Percentiles rank a stretch among this genome's conserved stretches.
Conservation (phyloP, 768 basidiomycete genomes). For the Leccinum disarticulatum region DNA sequence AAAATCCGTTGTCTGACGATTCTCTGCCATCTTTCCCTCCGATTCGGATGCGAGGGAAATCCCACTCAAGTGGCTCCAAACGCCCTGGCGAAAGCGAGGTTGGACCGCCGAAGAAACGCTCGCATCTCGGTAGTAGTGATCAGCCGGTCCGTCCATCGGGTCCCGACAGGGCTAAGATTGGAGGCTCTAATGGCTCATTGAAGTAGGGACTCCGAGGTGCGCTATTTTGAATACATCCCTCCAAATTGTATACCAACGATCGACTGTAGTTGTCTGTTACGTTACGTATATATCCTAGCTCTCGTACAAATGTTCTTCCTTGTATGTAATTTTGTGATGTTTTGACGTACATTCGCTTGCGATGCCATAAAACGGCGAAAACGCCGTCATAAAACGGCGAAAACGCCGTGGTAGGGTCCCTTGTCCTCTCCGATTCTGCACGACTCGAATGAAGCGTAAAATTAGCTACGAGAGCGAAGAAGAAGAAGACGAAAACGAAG, state of each 20-base stretch:
- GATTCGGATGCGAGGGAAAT: background rate
- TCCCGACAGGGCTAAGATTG: background rate
- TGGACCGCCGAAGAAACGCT: background rate
- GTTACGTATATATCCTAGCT: background rate
- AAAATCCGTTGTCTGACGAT: background rate
- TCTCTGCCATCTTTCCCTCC: background rate
- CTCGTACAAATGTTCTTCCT: background rate
- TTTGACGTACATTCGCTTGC: background rate
- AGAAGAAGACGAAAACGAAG: background rate
- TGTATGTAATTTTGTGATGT: background rate
- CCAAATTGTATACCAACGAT: too few relatives aligned
- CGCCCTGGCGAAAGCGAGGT: background rate
- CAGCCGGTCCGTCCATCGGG: background rate
- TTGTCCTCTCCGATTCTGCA: background rate
- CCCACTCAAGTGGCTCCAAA: background rate
- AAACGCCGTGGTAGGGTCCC: background rate
- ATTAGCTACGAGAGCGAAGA: background rate
- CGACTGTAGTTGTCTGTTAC: too few relatives aligned
- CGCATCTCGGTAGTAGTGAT: background rate
- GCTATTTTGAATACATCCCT: too few relatives aligned
- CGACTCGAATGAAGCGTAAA: background rate
- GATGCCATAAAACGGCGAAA: background rate
- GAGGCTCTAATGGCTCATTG: background rate
- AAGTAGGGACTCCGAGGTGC: background rate
- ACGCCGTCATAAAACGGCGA: background rate